phyloP scores from a whole-genome alignment of 1,284 basidiomycete genomes.

The Ganoderma lucidum region DNA sequence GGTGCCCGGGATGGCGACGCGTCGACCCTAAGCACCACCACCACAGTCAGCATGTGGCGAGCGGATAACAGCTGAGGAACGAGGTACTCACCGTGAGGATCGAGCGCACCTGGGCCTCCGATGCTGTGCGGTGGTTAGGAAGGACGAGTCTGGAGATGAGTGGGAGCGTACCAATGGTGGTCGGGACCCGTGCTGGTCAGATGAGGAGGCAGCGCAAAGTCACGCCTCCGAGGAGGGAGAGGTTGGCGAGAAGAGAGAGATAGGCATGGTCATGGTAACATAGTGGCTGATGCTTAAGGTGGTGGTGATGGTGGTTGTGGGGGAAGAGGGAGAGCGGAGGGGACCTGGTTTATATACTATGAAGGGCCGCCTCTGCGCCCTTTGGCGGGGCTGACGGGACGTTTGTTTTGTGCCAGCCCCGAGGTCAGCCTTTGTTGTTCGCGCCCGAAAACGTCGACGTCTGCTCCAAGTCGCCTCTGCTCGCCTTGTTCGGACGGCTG shows the following conservation, averaged over 20 bases:
- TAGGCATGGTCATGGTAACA: neutral
- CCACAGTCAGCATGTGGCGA: neutral
- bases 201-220: neutral
- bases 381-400: neutral
- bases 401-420: neutral
- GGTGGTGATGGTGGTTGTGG: neutral
- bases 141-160: neutral
- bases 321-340: neutral
- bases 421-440: neutral
- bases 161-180: neutral
- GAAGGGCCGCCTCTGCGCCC: neutral
- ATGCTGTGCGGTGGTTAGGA: neutral
- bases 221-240: neutral
- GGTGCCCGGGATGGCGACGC: slow-evolving; percentile 6
- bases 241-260: neutral
- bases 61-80: too few species aligned
- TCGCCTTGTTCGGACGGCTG: neutral
- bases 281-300: neutral
- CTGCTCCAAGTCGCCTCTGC: neutral
- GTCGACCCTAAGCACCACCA: neutral
- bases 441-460: neutral
- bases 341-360: neutral
- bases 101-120: neutral
- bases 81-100: neutral
- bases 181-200: neutral